phyloP scores from a whole-genome alignment of 106 monocot genomes.

The Dioscorea zingiberensis region DNA sequence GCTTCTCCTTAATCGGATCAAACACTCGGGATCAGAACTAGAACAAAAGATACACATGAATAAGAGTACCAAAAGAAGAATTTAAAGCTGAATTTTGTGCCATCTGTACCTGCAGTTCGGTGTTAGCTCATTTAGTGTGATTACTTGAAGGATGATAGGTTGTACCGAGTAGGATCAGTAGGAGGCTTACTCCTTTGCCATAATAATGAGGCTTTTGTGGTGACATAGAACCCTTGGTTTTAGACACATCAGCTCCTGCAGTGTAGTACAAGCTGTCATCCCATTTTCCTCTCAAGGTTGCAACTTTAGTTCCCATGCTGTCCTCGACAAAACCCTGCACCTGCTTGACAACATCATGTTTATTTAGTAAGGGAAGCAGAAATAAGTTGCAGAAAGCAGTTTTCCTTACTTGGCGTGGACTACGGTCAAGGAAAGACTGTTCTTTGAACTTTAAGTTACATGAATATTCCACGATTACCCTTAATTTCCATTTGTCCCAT shows the following conservation, averaged over 20 bases:
- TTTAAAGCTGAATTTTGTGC: neutral
- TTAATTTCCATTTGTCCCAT: slow-evolving; percentile 73
- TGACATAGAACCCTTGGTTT: slow-evolving; percentile 10
- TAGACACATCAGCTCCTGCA: slow-evolving; percentile 13
- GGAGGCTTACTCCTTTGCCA: slow-evolving; percentile 60
- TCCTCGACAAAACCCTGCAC: slow-evolving; percentile 56
- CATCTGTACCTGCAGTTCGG: slow-evolving; percentile 41
- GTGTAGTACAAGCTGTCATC: slow-evolving; percentile 54
- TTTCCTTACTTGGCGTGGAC: slow-evolving; percentile 59
- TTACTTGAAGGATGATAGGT: slow-evolving; percentile 61
- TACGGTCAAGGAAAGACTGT: slow-evolving; percentile 74
- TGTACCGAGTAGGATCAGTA: slow-evolving; percentile 58
- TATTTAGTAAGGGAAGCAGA: neutral
- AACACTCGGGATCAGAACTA: slow-evolving; percentile 22
- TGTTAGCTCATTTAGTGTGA: slow-evolving; percentile 69
- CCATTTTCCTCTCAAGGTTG: slow-evolving; percentile 66
- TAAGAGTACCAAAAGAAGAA: slow-evolving; percentile 1
- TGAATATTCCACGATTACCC: slow-evolving; percentile 60
- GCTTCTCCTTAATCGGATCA: slow-evolving; percentile 46
- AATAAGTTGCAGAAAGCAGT: no score
- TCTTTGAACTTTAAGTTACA: slow-evolving; percentile 89
- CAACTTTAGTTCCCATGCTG: slow-evolving; percentile 36
- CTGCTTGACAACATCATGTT: slow-evolving; percentile 8
- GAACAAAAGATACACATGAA: slow-evolving; percentile 6
- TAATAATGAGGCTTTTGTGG: slow-evolving; percentile 31